phyloP scores from a whole-genome alignment of 108 stramenopile species.

The Nitzschia sp. region DNA sequence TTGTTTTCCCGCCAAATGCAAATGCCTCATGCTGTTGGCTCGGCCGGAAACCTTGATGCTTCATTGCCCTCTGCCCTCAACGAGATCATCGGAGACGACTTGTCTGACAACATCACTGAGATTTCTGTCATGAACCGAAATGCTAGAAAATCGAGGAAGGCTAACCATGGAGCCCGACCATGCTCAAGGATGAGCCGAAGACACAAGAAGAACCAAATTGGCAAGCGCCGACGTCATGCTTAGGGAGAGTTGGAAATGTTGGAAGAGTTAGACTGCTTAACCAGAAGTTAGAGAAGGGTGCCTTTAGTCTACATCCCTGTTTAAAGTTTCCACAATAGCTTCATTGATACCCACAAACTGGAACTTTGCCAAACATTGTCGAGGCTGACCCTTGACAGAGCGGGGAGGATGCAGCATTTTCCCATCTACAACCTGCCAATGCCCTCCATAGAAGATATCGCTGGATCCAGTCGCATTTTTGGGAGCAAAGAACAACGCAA shows the following conservation, averaged over 20 bases:
- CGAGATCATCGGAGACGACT: background rate
- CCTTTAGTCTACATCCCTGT: slow-evolving; percentile 10
- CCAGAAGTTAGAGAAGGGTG: background rate
- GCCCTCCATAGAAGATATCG: slow-evolving; percentile 25
- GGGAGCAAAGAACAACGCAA: slow-evolving; percentile 27
- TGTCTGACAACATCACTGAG: background rate
- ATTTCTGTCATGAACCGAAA: slow-evolving; percentile 68
- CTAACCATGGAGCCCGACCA: slow-evolving; percentile 69
- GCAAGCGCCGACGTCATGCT: slow-evolving; percentile 34
- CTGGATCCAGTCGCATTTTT: background rate
- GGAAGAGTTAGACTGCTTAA: background rate
- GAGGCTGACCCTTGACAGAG: slow-evolving; percentile 16
- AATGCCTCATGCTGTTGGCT: background rate
- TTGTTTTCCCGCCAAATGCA: background rate
- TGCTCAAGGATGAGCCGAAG: slow-evolving; percentile 62
- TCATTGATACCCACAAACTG: slow-evolving; percentile 15
- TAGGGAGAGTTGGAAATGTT: background rate
- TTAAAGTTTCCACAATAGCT: slow-evolving; percentile 15
- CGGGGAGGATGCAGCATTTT: slow-evolving; percentile 27
- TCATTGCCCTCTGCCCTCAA: background rate
- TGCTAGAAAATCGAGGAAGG: slow-evolving; percentile 57
- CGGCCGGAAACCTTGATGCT: background rate
- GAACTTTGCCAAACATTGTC: slow-evolving; percentile 23
- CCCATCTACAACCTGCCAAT: slow-evolving; percentile 25
- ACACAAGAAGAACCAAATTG: slow-evolving; percentile 45